A percentile compares a stretch with the other conserved stretches of the same genome.
These are phyloP conservation scores for Suillus ampliporus DNA, from an alignment of 768 basidiomycete species.

Conservation along the genomic window DNA sequence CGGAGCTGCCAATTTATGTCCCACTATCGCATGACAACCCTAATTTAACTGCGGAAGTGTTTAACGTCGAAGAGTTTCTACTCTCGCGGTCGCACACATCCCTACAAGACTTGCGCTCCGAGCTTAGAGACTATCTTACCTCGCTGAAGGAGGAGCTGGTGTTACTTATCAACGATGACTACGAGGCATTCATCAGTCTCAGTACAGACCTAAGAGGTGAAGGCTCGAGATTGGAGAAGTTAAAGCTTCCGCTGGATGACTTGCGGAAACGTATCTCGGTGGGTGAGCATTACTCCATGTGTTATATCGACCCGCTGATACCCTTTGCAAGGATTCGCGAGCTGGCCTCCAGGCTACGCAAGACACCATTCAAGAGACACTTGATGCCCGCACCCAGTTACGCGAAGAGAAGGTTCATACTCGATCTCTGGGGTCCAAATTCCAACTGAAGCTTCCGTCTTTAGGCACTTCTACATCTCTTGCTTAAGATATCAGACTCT, in stretches of 20 bases:
- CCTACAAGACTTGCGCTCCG: conserved; percentile 83
- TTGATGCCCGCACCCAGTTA: conserved; percentile 73
- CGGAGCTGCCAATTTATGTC: conserved; percentile 62
- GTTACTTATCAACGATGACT: conserved; percentile 95
- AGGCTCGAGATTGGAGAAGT: conserved; percentile 66
- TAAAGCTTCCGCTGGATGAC: conserved; percentile 70
- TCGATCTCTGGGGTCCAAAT: conserved; percentile 6
- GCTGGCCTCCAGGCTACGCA: conserved; percentile 69
- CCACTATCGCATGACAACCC: conserved; percentile 85
- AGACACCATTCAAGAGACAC: conserved; percentile 75
- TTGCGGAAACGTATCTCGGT: conserved; percentile 75
- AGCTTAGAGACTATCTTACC: conserved; percentile 85
- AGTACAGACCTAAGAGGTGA: conserved; percentile 93
- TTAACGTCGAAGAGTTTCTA: conserved; percentile 87
- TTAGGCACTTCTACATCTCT: conserved; percentile 82
- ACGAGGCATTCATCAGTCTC: conserved; percentile 95
- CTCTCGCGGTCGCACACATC: conserved; percentile 85
- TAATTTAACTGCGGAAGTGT: conserved; percentile 68
- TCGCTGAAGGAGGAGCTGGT: conserved; percentile 92
- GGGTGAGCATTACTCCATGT: conserved; percentile 49
- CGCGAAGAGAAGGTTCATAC: conserved; percentile 79
- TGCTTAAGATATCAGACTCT: conserved; percentile 93
- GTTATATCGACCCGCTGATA: background rate
- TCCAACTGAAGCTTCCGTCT: conserved; percentile 13
- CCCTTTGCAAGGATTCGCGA: conserved; percentile 58